Evolutionary conservation across 805 yeast genomes (phyloP).

Genomic region (Hanseniaspora lachancei): DNA sequence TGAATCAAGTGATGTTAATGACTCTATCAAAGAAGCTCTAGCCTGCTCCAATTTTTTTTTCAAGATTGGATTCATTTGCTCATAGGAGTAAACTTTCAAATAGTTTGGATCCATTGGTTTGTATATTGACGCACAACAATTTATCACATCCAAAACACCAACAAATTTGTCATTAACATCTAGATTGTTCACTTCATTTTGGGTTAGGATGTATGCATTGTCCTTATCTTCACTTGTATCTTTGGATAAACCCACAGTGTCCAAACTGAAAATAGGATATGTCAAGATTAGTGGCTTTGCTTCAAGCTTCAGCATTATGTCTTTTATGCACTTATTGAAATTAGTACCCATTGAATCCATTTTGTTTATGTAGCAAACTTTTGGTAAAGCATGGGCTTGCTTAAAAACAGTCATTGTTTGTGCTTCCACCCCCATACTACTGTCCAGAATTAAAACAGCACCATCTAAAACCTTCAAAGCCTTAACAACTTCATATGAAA

Average conservation of each 20-base stretch:
- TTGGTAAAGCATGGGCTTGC: slow-evolving; percentile 69
- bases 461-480: slow-evolving; percentile 88
- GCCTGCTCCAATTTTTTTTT: slow-evolving; percentile 37
- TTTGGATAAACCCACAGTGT: slow-evolving; percentile 19
- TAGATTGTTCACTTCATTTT: neutral
- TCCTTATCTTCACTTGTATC: slow-evolving; percentile 20
- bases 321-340: slow-evolving; percentile 76
- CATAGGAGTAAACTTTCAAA: slow-evolving; percentile 29
- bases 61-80: slow-evolving; percentile 43
- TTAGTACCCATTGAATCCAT: slow-evolving; percentile 98
- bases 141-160: slow-evolving; percentile 49
- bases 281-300: slow-evolving; percentile 66
- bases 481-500: slow-evolving; percentile 84
- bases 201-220: neutral
- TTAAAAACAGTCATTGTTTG: slow-evolving; percentile 96
- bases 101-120: slow-evolving; percentile 21
- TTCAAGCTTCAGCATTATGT: slow-evolving; percentile 59
- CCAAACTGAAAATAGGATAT: slow-evolving; percentile 54
- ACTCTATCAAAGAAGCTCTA: slow-evolving; percentile 69
- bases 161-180: slow-evolving; percentile 26
- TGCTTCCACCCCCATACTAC: slow-evolving; percentile 96
- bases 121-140: slow-evolving; percentile 42
- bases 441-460: slow-evolving; percentile 83
- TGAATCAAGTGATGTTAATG: slow-evolving; percentile 74
- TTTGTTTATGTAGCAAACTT: slow-evolving; percentile 71